A percentile compares a stretch with the other conserved stretches of the same genome.
Conservation (phyloP, 805 yeast genomes). For the Pichia cephalocereana region DNA sequence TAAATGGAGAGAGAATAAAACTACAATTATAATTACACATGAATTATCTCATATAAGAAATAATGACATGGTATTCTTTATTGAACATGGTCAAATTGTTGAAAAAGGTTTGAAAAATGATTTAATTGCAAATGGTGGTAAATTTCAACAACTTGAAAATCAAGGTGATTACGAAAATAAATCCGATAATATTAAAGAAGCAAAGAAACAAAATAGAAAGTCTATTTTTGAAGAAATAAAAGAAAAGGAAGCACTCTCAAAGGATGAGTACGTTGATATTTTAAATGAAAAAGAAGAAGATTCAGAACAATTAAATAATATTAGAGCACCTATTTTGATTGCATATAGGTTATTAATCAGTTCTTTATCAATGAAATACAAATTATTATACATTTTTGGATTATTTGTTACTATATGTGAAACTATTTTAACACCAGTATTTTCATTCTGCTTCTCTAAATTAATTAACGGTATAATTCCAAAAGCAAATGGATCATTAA, state of each 20-base stretch:
- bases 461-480: conserved; percentile 58
- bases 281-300: background rate
- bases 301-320: conserved; percentile 4
- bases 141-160: conserved; percentile 10
- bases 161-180: background rate
- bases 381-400: conserved; percentile 37
- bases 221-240: background rate
- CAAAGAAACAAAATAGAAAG: background rate
- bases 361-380: conserved; percentile 7
- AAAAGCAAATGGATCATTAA: conserved; percentile 20
- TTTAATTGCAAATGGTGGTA: conserved; percentile 17
- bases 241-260: background rate
- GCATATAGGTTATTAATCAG: conserved; percentile 4
- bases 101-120: conserved; percentile 34
- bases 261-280: background rate
- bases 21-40: conserved; percentile 81
- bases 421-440: conserved; percentile 64
- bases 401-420: conserved; percentile 41
- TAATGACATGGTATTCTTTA: conserved; percentile 44
- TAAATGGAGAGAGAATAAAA: conserved; percentile 52
- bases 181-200: background rate
- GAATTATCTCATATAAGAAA: conserved; percentile 48
- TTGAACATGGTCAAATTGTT: conserved; percentile 50
- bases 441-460: conserved; percentile 69
- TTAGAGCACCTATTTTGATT: conserved; percentile 5